A percentile compares a stretch with the other conserved stretches of the same genome.
These are phyloP conservation scores for Xerocomus brunneocitrinus DNA, from an alignment of 768 basidiomycete genomes.

Conservation along the genomic window DNA sequence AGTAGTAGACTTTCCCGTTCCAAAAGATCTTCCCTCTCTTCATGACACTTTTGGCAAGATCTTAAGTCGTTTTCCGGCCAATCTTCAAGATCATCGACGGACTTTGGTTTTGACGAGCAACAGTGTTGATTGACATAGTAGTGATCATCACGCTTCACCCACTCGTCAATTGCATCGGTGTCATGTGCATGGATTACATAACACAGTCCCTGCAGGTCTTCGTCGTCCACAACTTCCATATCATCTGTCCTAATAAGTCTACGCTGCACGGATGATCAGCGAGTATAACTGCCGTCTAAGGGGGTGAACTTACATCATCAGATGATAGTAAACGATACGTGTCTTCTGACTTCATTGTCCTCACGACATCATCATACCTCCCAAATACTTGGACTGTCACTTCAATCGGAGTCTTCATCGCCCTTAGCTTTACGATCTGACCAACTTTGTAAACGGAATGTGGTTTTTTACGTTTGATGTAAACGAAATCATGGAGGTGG, in stretches of 20 bases:
- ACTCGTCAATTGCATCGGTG: conserved; percentile 25
- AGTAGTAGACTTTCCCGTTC: conserved; percentile 29
- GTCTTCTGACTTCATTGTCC: conserved; percentile 13
- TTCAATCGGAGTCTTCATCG: conserved; percentile 23
- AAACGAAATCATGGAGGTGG: conserved; percentile 61
- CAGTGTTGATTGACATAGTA: conserved; percentile 46
- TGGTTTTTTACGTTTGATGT: conserved; percentile 37
- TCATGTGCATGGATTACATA: conserved; percentile 41
- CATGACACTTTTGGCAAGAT: conserved; percentile 39
- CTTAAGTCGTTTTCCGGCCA: conserved; percentile 29
- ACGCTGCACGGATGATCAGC: conserved; percentile 20
- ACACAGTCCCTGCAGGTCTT: conserved; percentile 51
- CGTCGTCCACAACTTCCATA: conserved; percentile 24
- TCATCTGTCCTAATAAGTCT: conserved; percentile 40
- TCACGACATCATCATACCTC: conserved; percentile 41
- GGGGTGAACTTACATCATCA: conserved; percentile 39
- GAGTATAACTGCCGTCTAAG: background rate
- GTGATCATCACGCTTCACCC: conserved; percentile 55
- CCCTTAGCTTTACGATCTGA: conserved; percentile 45
- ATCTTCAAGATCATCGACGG: conserved; percentile 19
- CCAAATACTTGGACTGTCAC: conserved; percentile 41
- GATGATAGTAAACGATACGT: conserved; percentile 19
- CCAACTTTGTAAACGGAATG: conserved; percentile 44
- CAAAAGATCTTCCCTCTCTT: conserved; percentile 30
- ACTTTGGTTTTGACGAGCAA: conserved; percentile 14